Evolutionary conservation across 1,284 basidiomycete species (phyloP), one percentile per base, ranked within the genome.

Genomic region (Fomitopsis palustris): DNA sequence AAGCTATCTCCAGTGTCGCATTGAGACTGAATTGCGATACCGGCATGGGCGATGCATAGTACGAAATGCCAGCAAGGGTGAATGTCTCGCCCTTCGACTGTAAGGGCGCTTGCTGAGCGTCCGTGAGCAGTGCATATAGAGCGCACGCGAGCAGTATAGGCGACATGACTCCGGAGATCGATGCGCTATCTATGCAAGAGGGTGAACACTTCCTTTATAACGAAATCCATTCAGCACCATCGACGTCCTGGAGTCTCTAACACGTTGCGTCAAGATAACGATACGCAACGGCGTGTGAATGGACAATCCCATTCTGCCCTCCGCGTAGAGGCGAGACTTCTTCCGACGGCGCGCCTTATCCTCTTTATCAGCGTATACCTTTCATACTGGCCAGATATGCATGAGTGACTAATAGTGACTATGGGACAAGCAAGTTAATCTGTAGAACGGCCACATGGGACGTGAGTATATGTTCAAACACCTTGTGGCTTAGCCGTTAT

Each of bases 11-110:
- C 2, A 31, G 19, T 2, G 55, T 17, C 14, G 58, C 57, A 17
- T 47, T 33, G 35, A 57, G 58, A 43, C n/a, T 54, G 38, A 69
- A 58, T 7, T 54, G 57, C 19, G 71, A 67, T 0, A 70, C 69
- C 5, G 71, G 70, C 1, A 62, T 55, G 1, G 68, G 62, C 1
- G 70, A 65, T 1, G 68, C 65, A 54, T 67, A 70, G 64, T 71
- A 72, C 21, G 70, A 61, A 49, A 68, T 49, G 19, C 56, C 58
- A 27, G 64, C 67, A 12, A 72, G 57, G 4, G 60, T 59, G 10
- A 72, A 57, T 2, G 71, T 71, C 49, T 59, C 56, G 4, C 71
- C 68, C 0, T 64, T 58, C 33, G 31, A 38, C 16, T 62, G 61
- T 38, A 64, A 31, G 17, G 43, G 16, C 21, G 60, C 56, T 54